Base-by-base conservation (phyloP, 345 rosid genomes). In the Dipteronia sinensis region DNA sequence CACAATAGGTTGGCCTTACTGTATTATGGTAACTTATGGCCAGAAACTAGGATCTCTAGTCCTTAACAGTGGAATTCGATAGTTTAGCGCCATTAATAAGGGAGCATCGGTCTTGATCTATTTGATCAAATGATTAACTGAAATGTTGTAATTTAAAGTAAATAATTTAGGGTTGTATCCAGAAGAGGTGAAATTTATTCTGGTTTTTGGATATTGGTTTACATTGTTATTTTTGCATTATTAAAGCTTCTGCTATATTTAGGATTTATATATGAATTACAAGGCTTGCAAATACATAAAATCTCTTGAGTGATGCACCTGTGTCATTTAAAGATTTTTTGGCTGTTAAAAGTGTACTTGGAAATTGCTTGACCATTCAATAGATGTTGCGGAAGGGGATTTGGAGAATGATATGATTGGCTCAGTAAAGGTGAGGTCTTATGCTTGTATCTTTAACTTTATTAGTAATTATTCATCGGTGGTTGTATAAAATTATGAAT, bases 391-490 rank as follows among this genome's bases (percentile, higher is more conserved):
- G 75, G 98, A 97, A 76, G 88, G 90, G 66, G 98, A 96, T 68
- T 78, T 82, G 85, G 99, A 94, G 77, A 97, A 86, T 86, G 99
- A 97, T 83, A 89, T 97, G 98, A 98, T 94, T 75, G 98, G 98
- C 82, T 89, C 99, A 27, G 97, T 94, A 65, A 97, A 97, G 98
- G 99, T 97, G 84, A 80, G 78, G 25, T 68, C 27, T 84, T 71
- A 47, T 83, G 38, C 65, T 85, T 69, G 42, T 69, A 20, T 53
- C 58, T 53, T 9, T 59, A 20, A 16, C 13, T 58, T 72, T 34
- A 16, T 42, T 34, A 4, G 67, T 51, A 51, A 74, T 38, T 46
- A 46, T 65, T 65, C 40, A 49, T 76, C 61, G 7, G 29, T 68
- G 74, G 59, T 40, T 13, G 49, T 8, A 25, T 59, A 38, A 56